These are phyloP conservation scores for Cicer judaicum DNA, from an alignment of 306 rosid species.

Conservation along the genomic window DNA sequence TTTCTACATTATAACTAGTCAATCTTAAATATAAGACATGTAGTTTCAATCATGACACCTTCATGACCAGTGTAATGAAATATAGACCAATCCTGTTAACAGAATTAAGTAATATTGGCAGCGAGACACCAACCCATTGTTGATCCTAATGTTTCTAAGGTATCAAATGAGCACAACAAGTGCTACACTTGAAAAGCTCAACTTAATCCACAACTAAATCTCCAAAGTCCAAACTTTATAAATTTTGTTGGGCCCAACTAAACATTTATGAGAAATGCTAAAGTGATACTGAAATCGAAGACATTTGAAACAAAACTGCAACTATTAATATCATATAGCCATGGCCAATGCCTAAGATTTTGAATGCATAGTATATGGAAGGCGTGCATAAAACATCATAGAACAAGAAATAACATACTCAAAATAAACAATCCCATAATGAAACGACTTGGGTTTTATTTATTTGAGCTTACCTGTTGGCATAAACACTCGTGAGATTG, in stretches of 20 bases:
- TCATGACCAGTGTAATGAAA: neutral
- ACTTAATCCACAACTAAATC: constrained; percentile 27
- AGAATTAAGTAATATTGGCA: constrained; percentile 7
- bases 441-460: no score
- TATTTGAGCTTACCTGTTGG: no score
- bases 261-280: neutral
- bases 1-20: constrained; percentile 12
- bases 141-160: neutral
- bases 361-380: constrained; percentile 1
- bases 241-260: neutral
- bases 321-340: neutral
- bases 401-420: neutral
- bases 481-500: no score
- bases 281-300: constrained; percentile 1
- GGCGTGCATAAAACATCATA: constrained; percentile 24
- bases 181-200: constrained; percentile 19
- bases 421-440: no score
- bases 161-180: constrained; percentile 29
- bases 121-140: constrained; percentile 10
- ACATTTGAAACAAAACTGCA: constrained; percentile 33
- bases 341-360: constrained; percentile 17
- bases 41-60: constrained; percentile 29
- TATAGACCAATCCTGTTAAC: constrained; percentile 20
- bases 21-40: neutral
- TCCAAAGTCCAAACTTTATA: neutral